Base-by-base conservation (phyloP, 331 rosid species). In the Acacia pycnantha region DNA sequence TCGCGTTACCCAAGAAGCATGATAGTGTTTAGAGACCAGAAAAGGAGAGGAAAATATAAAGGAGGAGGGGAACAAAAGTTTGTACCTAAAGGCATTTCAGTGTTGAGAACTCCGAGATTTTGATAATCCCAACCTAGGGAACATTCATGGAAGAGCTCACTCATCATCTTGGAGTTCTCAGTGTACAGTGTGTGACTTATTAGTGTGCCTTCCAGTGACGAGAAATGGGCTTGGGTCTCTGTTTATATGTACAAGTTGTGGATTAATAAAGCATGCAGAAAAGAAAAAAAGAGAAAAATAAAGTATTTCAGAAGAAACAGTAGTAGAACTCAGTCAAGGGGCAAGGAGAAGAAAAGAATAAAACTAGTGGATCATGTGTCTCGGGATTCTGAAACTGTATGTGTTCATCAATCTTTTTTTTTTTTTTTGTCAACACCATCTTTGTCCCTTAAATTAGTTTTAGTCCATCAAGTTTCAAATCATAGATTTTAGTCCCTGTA, bases 311-410 rank as follows among this genome's bases (percentile, higher is more conserved):
- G 82, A 84, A 87, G 59, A 41, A 80, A 48, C 22, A 70, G 81
- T 47, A 75, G 73, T 77, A 72, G 14, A 68, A 74, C 82, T 59
- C 98, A 79, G 98, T 95, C 99, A 95, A 93, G 40, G 94, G 95
- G 88, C 91, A 77, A 74, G 86, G 67, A 62, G 10, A 27, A 27
- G 58, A 72, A 79, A 74, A 70, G 83, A 83, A 73, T 47, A 78
- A 77, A 72, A 86, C 90, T 70, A 86, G 91, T 65, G 79, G 84
- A 46, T 71, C 76, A 79, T 80, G 85, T 74, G 78, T 79, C 84
- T 93, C 74, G 98, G 98, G 98, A 95, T 95, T 89, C 98, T 88
- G 87, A 80, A 95, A 92, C 88, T 90, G 83, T 83, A 51, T 46
- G 75, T 70, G 12, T 43, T 43, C 46, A 43, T 43, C 1, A 0